Conservation (phyloP, 768 basidiomycete genomes). For the Neoboletus magnificus region DNA sequence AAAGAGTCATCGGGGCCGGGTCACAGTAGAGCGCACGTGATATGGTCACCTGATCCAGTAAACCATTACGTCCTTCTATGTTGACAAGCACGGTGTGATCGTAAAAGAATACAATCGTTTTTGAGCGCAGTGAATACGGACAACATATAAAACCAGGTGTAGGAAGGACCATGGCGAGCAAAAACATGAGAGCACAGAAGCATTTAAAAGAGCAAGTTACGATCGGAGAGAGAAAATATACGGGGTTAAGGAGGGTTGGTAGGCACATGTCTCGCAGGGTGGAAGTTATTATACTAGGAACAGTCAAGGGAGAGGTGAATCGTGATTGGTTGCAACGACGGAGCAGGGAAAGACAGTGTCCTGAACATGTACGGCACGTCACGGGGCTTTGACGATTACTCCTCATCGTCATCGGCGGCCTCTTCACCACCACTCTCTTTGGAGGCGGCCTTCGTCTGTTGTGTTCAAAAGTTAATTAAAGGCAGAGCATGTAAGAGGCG, state of each 20-base stretch:
- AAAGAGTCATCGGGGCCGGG: not conserved
- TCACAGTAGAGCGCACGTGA: slow-evolving; percentile 11
- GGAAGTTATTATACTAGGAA: slow-evolving; percentile 20
- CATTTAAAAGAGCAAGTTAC: slow-evolving; percentile 23
- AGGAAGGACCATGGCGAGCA: slow-evolving; percentile 18
- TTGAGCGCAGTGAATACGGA: slow-evolving; percentile 24
- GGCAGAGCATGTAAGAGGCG: not conserved
- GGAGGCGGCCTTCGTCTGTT: slow-evolving; percentile 31
- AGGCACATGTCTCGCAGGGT: slow-evolving; percentile 29
- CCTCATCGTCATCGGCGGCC: slow-evolving; percentile 40
- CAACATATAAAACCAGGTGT: slow-evolving; percentile 27
- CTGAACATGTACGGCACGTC: slow-evolving; percentile 17
- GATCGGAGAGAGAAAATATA: slow-evolving; percentile 8
- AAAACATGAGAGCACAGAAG: slow-evolving; percentile 28
- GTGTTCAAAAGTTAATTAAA: not conserved
- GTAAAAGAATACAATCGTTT: slow-evolving; percentile 33
- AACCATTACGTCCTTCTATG: not conserved
- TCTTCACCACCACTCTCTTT: slow-evolving; percentile 41
- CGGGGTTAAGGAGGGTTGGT: slow-evolving; percentile 16
- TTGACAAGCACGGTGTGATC: slow-evolving; percentile 11
- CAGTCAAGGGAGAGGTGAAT: slow-evolving; percentile 3
- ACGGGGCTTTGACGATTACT: slow-evolving; percentile 24
- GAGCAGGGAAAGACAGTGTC: slow-evolving; percentile 7
- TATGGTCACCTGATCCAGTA: slow-evolving; percentile 8
- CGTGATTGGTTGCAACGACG: slow-evolving; percentile 15